A percentile compares a stretch with the other conserved stretches of the same genome.
Evolutionary conservation across 2,329 filamentous ascomycete genomes (phyloP).

Genomic region (Aureobasidium sp.): DNA sequence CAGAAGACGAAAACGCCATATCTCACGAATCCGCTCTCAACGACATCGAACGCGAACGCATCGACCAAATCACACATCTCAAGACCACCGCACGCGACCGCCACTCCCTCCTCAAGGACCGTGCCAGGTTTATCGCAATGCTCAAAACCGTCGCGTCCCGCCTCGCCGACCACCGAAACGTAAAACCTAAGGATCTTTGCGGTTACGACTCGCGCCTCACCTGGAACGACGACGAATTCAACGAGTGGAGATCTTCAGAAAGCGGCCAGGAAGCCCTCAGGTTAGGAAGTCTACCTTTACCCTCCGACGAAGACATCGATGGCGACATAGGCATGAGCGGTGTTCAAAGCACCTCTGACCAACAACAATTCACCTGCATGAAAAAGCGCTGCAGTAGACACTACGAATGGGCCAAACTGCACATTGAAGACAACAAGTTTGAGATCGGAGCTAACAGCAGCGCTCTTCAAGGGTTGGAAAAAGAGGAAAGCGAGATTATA

Average conservation of each 20-base stretch:
- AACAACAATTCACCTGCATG: constrained; percentile 13
- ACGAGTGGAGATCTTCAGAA: constrained; percentile 47
- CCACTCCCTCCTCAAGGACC: constrained; percentile 37
- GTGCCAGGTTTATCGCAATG: constrained; percentile 39
- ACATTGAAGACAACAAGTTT: constrained; percentile 37
- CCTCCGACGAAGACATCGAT: constrained; percentile 5
- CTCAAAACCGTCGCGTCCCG: constrained; percentile 34
- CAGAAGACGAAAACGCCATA: background rate
- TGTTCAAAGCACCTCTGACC: constrained; percentile 14
- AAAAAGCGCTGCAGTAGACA: constrained; percentile 34
- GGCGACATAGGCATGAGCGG: constrained; percentile 13
- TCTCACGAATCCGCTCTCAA: constrained; percentile 26
- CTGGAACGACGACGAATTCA: constrained; percentile 57
- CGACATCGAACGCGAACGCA: constrained; percentile 29
- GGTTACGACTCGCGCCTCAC: constrained; percentile 67
- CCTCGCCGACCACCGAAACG: constrained; percentile 35
- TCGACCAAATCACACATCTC: constrained; percentile 33
- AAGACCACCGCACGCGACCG: constrained; percentile 34
- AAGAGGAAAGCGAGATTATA: constrained; percentile 36
- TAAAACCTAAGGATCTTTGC: constrained; percentile 59
- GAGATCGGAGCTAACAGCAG: constrained; percentile 40
- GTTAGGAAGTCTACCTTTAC: background rate
- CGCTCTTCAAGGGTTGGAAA: constrained; percentile 35
- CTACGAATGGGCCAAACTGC: constrained; percentile 41
- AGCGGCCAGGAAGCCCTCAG: constrained; percentile 46